Base-by-base conservation (phyloP, 2,329 filamentous ascomycete genomes). In the Fusarium sarcochroum region DNA sequence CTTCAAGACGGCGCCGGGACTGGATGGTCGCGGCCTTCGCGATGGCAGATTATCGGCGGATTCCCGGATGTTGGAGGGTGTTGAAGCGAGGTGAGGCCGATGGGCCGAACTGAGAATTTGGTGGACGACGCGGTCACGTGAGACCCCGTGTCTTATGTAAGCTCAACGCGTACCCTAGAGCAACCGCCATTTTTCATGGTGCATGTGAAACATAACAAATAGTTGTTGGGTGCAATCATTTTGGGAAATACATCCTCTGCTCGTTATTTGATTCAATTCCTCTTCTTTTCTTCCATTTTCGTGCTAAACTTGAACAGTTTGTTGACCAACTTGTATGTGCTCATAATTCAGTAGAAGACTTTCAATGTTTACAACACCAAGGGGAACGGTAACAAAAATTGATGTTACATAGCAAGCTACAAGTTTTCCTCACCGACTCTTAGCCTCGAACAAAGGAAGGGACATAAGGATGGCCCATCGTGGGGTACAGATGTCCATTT, bases 31-130 rank as follows among this genome's bases (percentile, higher is more conserved):
- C 53, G 58, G 66, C 52, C 54, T 58, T 76, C 66, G 76, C 70
- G 76, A 80, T 81, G 80, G 80, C 76, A 78, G 80, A 81, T 81
- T 80, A 63, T 81, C 80, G 80, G 80, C 76, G 76, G 79, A 81
- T 80, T 74, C 74, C 79, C 80, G 80, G 80, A 71, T 77, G 73
- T 73, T 74, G 70, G 66, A 63, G 59, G 65, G 68, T 63, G 74
- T 79, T 78, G 76, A 80, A 79, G 78, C 78, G 78, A 79, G 77
- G 78, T 79, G 76, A 77, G 70, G 77, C 78, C 78, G 78, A 78
- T 66, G 63, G 64, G 65, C 64, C 75, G 69, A 69, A 53, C 32
- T 38, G 58, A 67, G 58, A 58, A 63, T 62, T 66, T 63, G 63
- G 55, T 30, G 52, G 57, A 44, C 5, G 27, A n/a, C 9, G 4